Conservation (phyloP, 2,329 filamentous ascomycete genomes). For the Nectriaceae sp. region DNA sequence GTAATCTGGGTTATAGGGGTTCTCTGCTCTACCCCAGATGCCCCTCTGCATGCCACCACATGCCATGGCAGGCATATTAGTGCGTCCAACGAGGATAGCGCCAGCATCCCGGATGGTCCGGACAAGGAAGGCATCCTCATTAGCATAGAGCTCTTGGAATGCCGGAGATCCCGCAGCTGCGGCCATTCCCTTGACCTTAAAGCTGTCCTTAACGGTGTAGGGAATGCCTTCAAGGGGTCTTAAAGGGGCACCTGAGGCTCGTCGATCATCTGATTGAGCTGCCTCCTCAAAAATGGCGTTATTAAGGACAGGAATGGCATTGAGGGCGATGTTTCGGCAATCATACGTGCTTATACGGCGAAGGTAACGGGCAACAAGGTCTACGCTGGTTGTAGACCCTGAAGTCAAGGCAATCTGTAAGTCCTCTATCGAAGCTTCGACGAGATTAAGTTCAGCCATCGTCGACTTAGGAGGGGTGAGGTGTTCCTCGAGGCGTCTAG, state of each 20-base stretch:
- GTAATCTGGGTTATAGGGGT: slow-evolving; percentile 55
- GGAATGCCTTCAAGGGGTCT: slow-evolving; percentile 54
- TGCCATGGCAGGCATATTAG: slow-evolving; percentile 60
- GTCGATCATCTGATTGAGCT: slow-evolving; percentile 24
- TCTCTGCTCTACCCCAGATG: slow-evolving; percentile 56
- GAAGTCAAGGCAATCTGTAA: slow-evolving; percentile 24
- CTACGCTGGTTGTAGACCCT: slow-evolving; percentile 25
- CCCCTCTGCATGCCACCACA: slow-evolving; percentile 61
- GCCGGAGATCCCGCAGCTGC: slow-evolving; percentile 56
- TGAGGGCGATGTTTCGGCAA: slow-evolving; percentile 22
- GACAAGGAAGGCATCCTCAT: slow-evolving; percentile 53
- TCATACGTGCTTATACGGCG: slow-evolving; percentile 28
- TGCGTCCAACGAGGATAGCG: slow-evolving; percentile 43
- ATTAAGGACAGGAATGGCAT: slow-evolving; percentile 30
- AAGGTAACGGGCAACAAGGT: slow-evolving; percentile 27
- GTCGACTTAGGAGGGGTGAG: no score
- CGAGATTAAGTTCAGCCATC: slow-evolving; percentile 17
- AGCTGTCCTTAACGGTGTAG: slow-evolving; percentile 59
- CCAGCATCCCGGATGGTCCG: slow-evolving; percentile 41
- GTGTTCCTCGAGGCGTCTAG: no score
- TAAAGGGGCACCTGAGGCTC: slow-evolving; percentile 8
- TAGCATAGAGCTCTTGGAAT: slow-evolving; percentile 50
- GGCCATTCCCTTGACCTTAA: slow-evolving; percentile 54
- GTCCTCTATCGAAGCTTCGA: slow-evolving; percentile 28
- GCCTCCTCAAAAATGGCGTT: slow-evolving; percentile 27